phyloP scores from a whole-genome alignment of 2,329 filamentous ascomycete genomes.

The Venturia effusa region DNA sequence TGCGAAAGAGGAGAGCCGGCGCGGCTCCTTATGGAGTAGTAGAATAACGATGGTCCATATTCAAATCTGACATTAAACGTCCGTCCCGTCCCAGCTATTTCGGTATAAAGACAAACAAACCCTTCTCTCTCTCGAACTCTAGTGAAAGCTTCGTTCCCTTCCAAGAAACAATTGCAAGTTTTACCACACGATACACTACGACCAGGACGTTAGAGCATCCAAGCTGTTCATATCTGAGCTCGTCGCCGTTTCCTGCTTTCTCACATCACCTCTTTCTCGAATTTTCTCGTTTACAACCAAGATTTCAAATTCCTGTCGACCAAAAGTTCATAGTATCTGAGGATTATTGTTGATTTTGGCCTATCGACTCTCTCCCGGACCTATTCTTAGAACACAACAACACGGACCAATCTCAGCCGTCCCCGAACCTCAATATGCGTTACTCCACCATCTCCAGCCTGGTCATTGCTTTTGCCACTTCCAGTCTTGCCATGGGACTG shows the following conservation, averaged over 20 bases:
- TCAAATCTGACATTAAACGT: not conserved
- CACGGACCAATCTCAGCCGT: not conserved
- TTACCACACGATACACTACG: slow-evolving; percentile 1
- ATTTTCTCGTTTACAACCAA: slow-evolving; percentile 2
- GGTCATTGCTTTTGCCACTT: not conserved
- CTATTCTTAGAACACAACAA: not conserved
- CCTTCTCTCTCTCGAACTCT: not conserved
- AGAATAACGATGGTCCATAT: not conserved
- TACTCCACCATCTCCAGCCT: slow-evolving; percentile 2
- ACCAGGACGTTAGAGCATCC: not conserved
- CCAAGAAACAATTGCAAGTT: slow-evolving; percentile 5
- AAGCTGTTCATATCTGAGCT: slow-evolving; percentile 1
- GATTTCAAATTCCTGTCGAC: not conserved
- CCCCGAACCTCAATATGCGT: not conserved
- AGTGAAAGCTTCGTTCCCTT: not conserved
- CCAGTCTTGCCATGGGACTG: not conserved
- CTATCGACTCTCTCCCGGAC: not conserved
- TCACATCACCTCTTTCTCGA: slow-evolving; percentile 3
- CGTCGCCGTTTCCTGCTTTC: not conserved
- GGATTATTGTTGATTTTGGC: not conserved
- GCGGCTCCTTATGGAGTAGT: not conserved
- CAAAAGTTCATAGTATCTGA: not conserved
- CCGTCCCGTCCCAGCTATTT: not conserved
- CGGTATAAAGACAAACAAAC: not conserved
- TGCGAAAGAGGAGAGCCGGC: not conserved